These are phyloP conservation scores for Malassezia psittaci DNA, from an alignment of 1,284 basidiomycete genomes.

Conservation along the genomic window DNA sequence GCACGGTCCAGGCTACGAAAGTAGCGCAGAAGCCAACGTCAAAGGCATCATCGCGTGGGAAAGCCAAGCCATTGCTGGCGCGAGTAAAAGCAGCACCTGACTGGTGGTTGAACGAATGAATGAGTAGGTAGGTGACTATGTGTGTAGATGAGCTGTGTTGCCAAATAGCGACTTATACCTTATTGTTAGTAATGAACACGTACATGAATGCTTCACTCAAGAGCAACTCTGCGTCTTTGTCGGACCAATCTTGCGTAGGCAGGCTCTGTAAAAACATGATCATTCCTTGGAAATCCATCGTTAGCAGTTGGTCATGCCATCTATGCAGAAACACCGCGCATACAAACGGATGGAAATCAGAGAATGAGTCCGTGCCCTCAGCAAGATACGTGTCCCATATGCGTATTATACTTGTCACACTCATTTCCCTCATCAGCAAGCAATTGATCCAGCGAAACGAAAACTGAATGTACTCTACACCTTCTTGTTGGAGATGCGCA, in stretches of 20 bases:
- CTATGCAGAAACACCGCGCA: conserved; percentile 44
- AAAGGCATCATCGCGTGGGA: not conserved
- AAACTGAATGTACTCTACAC: conserved; percentile 48
- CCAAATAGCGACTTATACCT: conserved; percentile 38
- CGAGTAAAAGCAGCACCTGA: not conserved
- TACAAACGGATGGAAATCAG: conserved; percentile 45
- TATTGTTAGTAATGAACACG: not conserved
- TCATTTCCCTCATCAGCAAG: conserved; percentile 48
- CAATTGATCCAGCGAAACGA: conserved; percentile 49
- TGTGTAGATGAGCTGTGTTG: conserved; percentile 39
- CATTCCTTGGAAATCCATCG: conserved; percentile 57
- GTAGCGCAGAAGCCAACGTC: too few species aligned
- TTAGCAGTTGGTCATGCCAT: conserved; percentile 35
- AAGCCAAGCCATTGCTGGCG: not conserved
- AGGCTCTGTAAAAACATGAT: conserved; percentile 97
- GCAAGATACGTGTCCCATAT: conserved; percentile 48
- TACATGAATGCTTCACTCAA: conserved; percentile 85
- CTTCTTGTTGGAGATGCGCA: conserved; percentile 37
- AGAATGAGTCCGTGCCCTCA: conserved; percentile 44
- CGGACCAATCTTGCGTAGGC: conserved; percentile 87
- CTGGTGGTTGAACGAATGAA: conserved; percentile 12
- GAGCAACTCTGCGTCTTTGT: conserved; percentile 88
- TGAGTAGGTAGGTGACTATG: not conserved
- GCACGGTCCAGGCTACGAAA: not conserved
- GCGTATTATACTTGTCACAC: conserved; percentile 43